phyloP scores from a whole-genome alignment of 257 asterid genomes.

The Gardenia jasminoides region DNA sequence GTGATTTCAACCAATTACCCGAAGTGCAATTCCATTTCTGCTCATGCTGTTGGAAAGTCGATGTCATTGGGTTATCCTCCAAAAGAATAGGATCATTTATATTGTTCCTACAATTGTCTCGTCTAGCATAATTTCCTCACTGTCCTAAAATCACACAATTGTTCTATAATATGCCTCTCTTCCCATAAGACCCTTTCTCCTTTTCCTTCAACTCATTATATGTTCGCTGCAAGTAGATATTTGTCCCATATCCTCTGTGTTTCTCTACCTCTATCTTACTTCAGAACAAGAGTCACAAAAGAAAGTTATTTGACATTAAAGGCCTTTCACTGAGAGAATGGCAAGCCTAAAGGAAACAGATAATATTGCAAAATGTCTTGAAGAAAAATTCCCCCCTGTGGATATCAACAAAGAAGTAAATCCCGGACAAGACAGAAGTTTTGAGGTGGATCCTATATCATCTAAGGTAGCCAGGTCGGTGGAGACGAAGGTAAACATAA shows the following conservation, averaged over 20 bases:
- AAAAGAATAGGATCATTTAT: neutral
- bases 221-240: neutral
- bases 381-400: neutral
- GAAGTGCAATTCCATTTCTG: neutral
- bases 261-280: too few species aligned
- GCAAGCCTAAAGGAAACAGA: neutral
- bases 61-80: neutral
- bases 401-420: conserved; percentile 6
- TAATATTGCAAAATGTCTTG: neutral
- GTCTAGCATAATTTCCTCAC: neutral
- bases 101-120: neutral
- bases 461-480: neutral
- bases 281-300: neutral
- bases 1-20: neutral
- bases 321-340: neutral
- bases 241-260: neutral
- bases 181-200: neutral
- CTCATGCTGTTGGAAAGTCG: neutral
- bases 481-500: too few species aligned
- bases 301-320: too few species aligned
- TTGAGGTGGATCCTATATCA: neutral
- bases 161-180: conserved; percentile 4
- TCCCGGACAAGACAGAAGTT: neutral
- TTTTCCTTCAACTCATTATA: neutral
- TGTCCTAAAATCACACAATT: too few species aligned